Percentiles rank a stretch among this genome's conserved stretches.
Conservation (phyloP, 2,329 filamentous ascomycete species). For the Penicillium sp. region DNA sequence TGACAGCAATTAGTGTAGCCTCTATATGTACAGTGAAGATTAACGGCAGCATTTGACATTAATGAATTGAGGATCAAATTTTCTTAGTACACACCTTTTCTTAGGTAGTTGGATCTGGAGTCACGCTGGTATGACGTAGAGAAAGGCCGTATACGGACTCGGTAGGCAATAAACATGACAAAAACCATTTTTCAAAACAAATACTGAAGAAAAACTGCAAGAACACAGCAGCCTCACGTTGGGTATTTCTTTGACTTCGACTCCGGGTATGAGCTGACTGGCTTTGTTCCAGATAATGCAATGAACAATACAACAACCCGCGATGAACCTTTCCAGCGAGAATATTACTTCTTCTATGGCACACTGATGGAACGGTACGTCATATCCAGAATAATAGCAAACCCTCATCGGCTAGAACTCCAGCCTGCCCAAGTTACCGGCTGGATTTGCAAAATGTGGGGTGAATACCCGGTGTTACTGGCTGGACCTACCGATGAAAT, state of each 20-base stretch:
- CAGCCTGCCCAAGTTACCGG: background rate
- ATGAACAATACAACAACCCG: background rate
- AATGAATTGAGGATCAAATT: background rate
- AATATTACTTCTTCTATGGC: background rate
- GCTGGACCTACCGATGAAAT: background rate
- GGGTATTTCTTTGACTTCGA: background rate
- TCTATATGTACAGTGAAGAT: background rate
- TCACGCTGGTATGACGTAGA: background rate
- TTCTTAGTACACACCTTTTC: background rate
- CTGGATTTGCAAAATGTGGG: background rate
- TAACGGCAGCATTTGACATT: background rate
- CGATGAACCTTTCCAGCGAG: background rate
- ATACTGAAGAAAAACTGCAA: background rate
- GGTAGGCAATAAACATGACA: background rate
- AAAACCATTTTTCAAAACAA: background rate
- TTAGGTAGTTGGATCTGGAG: background rate
- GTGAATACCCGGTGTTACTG: background rate
- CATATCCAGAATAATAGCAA: background rate
- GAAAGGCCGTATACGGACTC: too few species aligned
- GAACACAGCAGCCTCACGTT: too few species aligned
- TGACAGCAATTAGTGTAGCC: constrained; percentile 56
- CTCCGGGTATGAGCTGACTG: background rate
- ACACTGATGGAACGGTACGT: background rate
- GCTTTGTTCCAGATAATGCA: background rate
- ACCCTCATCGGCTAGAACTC: background rate